Conservation (phyloP, 257 asterid genomes). For the Salvia hispanica region DNA sequence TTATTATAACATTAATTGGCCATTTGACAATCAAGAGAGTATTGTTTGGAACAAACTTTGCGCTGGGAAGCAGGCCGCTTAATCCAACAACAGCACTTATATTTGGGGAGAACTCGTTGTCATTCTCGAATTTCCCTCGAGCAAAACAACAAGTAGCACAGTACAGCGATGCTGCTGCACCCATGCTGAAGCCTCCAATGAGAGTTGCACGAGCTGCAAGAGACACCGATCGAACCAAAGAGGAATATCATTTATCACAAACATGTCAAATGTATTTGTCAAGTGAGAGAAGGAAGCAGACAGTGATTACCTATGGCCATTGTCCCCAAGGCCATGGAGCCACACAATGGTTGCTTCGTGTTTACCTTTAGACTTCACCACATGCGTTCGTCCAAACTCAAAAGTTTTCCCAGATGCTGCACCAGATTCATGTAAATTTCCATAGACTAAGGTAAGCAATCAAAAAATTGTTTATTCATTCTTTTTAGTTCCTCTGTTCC, state of each 20-base stretch:
- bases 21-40: slow-evolving; percentile 2
- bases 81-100: slow-evolving; percentile 78
- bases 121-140: slow-evolving; percentile 69
- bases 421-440: neutral
- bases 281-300: neutral
- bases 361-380: slow-evolving; percentile 79
- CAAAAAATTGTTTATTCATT: slow-evolving; percentile 15
- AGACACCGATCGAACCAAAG: slow-evolving; percentile 30
- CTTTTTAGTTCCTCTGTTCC: neutral
- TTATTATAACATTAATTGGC: slow-evolving; percentile 8
- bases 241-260: slow-evolving; percentile 33
- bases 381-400: slow-evolving; percentile 74
- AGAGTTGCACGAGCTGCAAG: slow-evolving; percentile 85
- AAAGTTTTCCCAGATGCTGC: slow-evolving; percentile 66
- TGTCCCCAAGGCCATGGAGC: slow-evolving; percentile 93
- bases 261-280: neutral
- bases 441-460: neutral
- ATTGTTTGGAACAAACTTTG: slow-evolving; percentile 53
- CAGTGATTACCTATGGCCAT: slow-evolving; percentile 66
- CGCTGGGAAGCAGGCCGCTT: too few species aligned
- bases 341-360: slow-evolving; percentile 88
- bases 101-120: slow-evolving; percentile 59
- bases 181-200: too few species aligned
- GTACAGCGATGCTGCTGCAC: too few species aligned
- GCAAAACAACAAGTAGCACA: too few species aligned